These are phyloP conservation scores for Lithospermum erythrorhizon DNA, from an alignment of 257 asterid species.

Conservation along the genomic window DNA sequence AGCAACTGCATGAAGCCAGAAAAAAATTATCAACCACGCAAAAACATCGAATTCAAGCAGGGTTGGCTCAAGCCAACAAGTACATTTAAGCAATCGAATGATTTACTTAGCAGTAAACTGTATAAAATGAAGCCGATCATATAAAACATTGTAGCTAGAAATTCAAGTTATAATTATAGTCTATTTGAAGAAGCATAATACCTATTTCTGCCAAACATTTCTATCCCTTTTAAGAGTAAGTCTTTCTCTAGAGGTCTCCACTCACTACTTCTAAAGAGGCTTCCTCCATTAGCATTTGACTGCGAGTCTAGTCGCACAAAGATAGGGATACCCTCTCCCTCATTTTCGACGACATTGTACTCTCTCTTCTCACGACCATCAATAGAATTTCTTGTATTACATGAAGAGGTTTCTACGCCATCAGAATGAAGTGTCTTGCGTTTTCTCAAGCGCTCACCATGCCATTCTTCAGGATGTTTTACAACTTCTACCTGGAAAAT, in stretches of 20 bases:
- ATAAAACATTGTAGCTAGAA: too few relatives aligned
- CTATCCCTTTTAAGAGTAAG: constrained; percentile 71
- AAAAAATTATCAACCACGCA: background rate
- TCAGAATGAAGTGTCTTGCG: constrained; percentile 25
- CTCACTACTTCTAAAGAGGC: constrained; percentile 16
- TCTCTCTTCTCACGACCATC: constrained; percentile 4
- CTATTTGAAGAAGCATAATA: constrained; percentile 3
- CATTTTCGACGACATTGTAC: constrained; percentile 19
- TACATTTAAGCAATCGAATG: background rate
- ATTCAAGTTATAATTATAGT: too few relatives aligned
- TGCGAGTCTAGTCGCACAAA: constrained; percentile 20
- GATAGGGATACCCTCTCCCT: constrained; percentile 19
- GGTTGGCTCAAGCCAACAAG: background rate
- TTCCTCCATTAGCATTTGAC: constrained; percentile 16
- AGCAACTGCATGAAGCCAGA: constrained; percentile 58
- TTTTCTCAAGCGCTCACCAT: constrained; percentile 28
- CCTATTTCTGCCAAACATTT: constrained; percentile 95
- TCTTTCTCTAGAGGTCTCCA: constrained; percentile 94
- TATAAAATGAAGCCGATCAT: too few relatives aligned
- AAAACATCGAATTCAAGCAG: background rate
- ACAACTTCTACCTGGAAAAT: constrained; percentile 28
- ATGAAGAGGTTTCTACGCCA: constrained; percentile 25
- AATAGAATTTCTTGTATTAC: constrained; percentile 24
- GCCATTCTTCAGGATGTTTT: constrained; percentile 18
- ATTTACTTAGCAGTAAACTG: too few relatives aligned